These are phyloP conservation scores for Solanum gracilifrons DNA, from an alignment of 257 asterid genomes.

Conservation along the genomic window DNA sequence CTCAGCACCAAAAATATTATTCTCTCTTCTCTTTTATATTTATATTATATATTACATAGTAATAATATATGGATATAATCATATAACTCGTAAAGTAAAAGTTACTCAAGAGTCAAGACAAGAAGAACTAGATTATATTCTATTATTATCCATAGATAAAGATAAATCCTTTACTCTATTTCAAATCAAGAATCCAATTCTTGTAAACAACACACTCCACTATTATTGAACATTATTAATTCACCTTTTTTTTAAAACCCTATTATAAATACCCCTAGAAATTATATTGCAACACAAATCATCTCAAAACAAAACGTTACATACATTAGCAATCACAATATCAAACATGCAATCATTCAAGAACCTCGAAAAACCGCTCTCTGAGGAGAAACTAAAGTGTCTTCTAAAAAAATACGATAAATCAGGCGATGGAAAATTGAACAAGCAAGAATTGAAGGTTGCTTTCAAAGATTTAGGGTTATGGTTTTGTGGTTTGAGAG, in stretches of 20 bases:
- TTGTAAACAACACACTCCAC: background rate
- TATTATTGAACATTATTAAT: background rate
- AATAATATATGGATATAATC: too few relatives aligned
- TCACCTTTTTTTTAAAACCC: background rate
- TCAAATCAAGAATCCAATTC: background rate
- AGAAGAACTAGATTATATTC: background rate
- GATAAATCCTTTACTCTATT: background rate
- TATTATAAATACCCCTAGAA: background rate
- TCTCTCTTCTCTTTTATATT: background rate
- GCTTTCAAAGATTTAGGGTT: slow-evolving; percentile 5
- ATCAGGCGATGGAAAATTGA: background rate
- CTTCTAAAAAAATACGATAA: background rate
- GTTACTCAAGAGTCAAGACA: background rate
- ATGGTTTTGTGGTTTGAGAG: slow-evolving; percentile 1
- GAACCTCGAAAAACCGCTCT: background rate
- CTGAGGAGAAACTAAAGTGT: background rate
- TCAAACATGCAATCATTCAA: background rate
- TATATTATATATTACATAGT: too few relatives aligned
- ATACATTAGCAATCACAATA: background rate
- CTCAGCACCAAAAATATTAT: background rate
- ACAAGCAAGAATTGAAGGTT: background rate
- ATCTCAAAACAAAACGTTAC: background rate
- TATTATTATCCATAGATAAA: background rate
- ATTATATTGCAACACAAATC: background rate
- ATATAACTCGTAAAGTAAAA: background rate